Conservation (phyloP, 192 early-diverging fungal species). For the Backusella circina region DNA sequence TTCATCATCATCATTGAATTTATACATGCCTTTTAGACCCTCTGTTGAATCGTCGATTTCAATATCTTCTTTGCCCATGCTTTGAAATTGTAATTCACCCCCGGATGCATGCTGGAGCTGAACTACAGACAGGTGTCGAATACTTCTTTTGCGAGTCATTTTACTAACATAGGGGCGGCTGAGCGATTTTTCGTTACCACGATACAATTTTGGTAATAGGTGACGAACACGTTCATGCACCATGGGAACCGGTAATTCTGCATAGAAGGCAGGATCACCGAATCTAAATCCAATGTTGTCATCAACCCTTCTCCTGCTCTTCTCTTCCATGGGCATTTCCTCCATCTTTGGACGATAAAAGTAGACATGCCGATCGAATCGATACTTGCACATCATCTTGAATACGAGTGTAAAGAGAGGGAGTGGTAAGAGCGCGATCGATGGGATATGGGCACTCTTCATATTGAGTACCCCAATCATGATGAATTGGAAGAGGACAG, state of each 20-base stretch:
- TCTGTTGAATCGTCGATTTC: constrained; percentile 34
- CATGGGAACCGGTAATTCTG: constrained; percentile 62
- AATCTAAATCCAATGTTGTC: constrained; percentile 47
- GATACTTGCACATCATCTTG: constrained; percentile 44
- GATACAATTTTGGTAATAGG: constrained; percentile 58
- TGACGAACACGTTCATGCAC: constrained; percentile 64
- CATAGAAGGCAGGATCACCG: constrained; percentile 61
- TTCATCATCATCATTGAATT: constrained; percentile 26
- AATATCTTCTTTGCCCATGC: constrained; percentile 28
- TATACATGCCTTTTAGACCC: constrained; percentile 27
- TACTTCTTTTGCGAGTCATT: constrained; percentile 23
- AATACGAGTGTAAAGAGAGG: constrained; percentile 53
- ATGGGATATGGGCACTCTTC: constrained; percentile 38
- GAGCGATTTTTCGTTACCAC: constrained; percentile 20
- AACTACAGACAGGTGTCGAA: constrained; percentile 21
- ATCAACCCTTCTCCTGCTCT: too few species aligned
- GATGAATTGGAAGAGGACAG: constrained; percentile 64
- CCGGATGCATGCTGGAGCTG: constrained; percentile 10
- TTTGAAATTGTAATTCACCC: constrained; percentile 31
- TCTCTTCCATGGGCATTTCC: constrained; percentile 13
- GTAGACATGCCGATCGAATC: constrained; percentile 50
- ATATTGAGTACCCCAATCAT: constrained; percentile 61
- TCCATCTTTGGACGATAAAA: constrained; percentile 44
- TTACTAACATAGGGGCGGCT: constrained; percentile 19
- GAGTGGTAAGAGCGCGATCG: constrained; percentile 49